Percentiles rank a stretch among this genome's conserved stretches.
phyloP scores from a whole-genome alignment of 139 green algal species.

The Chlorella sp. region DNA sequence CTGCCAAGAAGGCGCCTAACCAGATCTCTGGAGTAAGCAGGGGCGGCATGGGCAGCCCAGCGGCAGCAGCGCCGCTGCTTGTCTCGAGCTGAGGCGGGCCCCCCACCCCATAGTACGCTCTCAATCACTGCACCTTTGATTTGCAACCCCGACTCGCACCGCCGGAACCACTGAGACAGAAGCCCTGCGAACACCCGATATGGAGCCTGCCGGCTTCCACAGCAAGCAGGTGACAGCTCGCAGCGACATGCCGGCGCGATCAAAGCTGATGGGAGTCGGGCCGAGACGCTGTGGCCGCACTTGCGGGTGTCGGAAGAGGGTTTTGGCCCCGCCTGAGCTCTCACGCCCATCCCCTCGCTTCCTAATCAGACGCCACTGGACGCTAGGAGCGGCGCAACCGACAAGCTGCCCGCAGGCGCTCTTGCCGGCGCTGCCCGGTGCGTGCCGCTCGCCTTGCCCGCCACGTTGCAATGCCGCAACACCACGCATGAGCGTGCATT shows the following conservation, averaged over 20 bases:
- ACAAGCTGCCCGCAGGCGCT: neutral
- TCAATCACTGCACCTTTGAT: too few relatives aligned
- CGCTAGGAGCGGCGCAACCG: neutral
- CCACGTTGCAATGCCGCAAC: too few relatives aligned
- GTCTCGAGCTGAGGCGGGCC: too few relatives aligned
- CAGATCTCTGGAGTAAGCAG: too few relatives aligned
- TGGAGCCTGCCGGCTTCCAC: neutral
- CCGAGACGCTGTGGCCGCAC: neutral
- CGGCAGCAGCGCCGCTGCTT: neutral
- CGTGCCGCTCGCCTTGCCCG: neutral
- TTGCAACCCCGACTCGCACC: neutral
- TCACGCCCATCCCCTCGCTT: neutral
- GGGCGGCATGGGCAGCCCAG: too few relatives aligned
- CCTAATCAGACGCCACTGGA: neutral
- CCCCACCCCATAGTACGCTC: too few relatives aligned
- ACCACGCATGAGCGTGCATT: neutral
- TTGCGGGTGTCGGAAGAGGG: neutral
- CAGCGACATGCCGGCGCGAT: neutral
- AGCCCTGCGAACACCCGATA: neutral
- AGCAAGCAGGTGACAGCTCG: slow-evolving; percentile 7
- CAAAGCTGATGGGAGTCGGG: neutral
- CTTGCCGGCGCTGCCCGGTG: neutral
- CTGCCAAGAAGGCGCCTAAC: too few relatives aligned
- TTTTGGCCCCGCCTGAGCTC: too few relatives aligned
- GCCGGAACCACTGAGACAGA: neutral